Percentiles rank a stretch among this genome's conserved stretches.
These are phyloP conservation scores for Pelargonium exstipulatum DNA, from an alignment of 441 rosid genomes.

Conservation along the genomic window DNA sequence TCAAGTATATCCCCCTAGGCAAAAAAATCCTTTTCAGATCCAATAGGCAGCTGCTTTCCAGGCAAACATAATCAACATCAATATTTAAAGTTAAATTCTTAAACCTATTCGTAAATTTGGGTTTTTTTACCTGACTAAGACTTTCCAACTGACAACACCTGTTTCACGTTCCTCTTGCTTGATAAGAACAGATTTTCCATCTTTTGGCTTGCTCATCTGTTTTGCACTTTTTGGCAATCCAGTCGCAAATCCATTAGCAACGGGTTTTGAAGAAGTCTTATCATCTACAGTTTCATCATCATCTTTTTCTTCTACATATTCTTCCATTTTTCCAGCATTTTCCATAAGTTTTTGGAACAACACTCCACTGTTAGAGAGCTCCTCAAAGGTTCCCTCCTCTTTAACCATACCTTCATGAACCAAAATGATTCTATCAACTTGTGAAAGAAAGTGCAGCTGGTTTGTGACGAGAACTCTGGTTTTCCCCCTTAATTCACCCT, in stretches of 20 bases:
- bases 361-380: constrained; percentile 57
- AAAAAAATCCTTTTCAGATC: not conserved
- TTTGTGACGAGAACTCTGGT: constrained; percentile 97
- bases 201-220: constrained; percentile 46
- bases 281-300: constrained; percentile 36
- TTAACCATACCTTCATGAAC: constrained; percentile 79
- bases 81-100: not conserved
- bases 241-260: constrained; percentile 44
- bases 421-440: constrained; percentile 76
- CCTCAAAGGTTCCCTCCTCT: constrained; percentile 94
- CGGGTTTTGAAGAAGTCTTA: constrained; percentile 37
- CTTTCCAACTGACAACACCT: constrained; percentile 88
- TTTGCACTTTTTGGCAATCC: constrained; percentile 35
- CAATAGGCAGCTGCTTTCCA: not conserved
- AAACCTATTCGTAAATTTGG: constrained; percentile 7
- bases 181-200: constrained; percentile 81
- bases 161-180: constrained; percentile 97
- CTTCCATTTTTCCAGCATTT: constrained; percentile 98
- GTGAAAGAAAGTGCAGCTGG: constrained; percentile 91
- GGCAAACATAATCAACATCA: too few species aligned
- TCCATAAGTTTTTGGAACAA: constrained; percentile 89
- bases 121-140: constrained; percentile 55
- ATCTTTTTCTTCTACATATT: constrained; percentile 55
- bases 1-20: too few species aligned
- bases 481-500: constrained; percentile 66